phyloP scores from a whole-genome alignment of 768 basidiomycete species.

The Termitomyces sp. region DNA sequence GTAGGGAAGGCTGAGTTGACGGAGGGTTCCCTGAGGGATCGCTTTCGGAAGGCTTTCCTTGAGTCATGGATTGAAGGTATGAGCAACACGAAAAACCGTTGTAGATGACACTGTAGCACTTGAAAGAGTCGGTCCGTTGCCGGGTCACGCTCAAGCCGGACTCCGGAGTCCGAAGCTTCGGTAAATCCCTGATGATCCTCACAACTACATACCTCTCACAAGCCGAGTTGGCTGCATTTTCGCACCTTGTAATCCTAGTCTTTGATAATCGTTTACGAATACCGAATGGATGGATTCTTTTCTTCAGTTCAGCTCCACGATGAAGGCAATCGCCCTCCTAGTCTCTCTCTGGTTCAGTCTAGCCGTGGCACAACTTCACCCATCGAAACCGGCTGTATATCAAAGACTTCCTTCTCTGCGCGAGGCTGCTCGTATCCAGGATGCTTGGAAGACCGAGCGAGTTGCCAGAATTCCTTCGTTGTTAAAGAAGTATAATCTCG shows the following conservation, averaged over 20 bases:
- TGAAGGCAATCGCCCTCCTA: neutral
- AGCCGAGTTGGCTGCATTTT: neutral
- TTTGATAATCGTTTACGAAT: neutral
- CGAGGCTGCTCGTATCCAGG: constrained; percentile 35
- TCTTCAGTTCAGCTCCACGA: neutral
- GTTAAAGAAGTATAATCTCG: constrained; percentile 38
- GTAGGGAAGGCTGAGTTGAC: neutral
- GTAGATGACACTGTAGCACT: too few relatives aligned
- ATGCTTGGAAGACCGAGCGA: constrained; percentile 38
- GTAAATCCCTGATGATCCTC: too few relatives aligned
- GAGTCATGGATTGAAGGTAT: neutral
- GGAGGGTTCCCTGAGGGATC: neutral
- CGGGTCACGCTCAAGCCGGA: neutral
- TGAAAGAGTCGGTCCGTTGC: neutral
- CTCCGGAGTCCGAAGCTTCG: neutral
- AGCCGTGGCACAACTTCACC: constrained; percentile 21
- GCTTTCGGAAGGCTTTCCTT: constrained; percentile 1
- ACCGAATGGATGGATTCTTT: neutral
- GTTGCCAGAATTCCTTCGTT: constrained; percentile 38
- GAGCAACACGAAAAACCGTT: neutral
- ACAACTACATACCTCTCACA: too few relatives aligned
- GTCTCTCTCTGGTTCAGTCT: neutral
- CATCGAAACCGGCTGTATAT: constrained; percentile 30
- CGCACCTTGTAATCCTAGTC: neutral
- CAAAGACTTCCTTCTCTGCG: constrained; percentile 34